Base-by-base conservation (phyloP, 768 basidiomycete genomes). In the Udeniomyces megalosporus region DNA sequence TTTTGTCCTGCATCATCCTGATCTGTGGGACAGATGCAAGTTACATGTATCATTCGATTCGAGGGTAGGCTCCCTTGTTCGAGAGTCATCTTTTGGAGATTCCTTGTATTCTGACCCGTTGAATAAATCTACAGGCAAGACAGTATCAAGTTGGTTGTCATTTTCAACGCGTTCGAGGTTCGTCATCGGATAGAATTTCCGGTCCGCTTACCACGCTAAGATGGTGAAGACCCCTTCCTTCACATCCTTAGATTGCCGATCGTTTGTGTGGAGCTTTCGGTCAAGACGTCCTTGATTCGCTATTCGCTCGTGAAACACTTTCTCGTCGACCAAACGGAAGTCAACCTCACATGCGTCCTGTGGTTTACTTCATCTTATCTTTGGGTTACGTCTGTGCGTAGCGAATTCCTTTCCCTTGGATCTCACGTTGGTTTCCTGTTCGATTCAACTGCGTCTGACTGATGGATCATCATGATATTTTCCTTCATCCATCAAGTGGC, bases 81-180 rank as follows among this genome's bases (percentile, higher is more conserved):
- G 20, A n/a, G 4, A 10, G 8, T 32, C 22, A 22, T 26, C 17
- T 17, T 24, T n/a, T 35, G 15, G 24, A 20, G 7, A 14, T 34
- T 1, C 11, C 12, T 22, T 22, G 11, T 34, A 6, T 15, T 12
- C 20, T 14, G 14, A 7, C 10, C 12, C 7, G n/a, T n/a, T n/a
- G n/a, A n/a, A n/a, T n/a, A n/a, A n/a, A n/a, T n/a, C n/a, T n/a
- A n/a, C 58, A 60, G 58, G 0, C 95, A 97, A 74, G 95, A 99
- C 68, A 95, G 90, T 2, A 93, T 99, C 76, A 99, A 97, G 76
- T 75, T 99, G 53, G 97, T 97, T 76, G 95, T 99, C 64, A 93
- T 99, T 55, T 99, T 96, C 76, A 97, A 96, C 73, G 92, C 91
- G 12, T 79, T 99, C 7, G 95, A 99, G 80, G 93, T 93, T 73